These are phyloP conservation scores for Mycena crocata DNA, from an alignment of 768 basidiomycete species.

Conservation along the genomic window DNA sequence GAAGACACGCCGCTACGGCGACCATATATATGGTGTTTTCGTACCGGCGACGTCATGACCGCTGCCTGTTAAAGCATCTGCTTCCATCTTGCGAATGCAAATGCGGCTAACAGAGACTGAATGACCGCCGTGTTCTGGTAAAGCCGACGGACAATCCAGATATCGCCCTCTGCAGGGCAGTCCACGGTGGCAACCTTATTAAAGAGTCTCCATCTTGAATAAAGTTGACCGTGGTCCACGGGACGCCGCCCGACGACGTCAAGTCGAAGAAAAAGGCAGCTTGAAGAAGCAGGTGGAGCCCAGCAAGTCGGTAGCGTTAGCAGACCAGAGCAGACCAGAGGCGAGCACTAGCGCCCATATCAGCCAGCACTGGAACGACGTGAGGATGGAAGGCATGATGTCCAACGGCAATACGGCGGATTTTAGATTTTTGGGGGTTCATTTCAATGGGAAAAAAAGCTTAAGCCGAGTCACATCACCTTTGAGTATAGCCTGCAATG, in stretches of 20 bases:
- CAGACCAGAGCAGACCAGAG: neutral
- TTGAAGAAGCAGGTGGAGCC: neutral
- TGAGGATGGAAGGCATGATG: neutral
- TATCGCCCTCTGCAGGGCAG: neutral
- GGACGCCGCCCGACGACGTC: neutral
- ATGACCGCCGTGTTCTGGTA: neutral
- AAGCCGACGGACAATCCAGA: neutral
- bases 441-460: too few species aligned
- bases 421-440: too few species aligned
- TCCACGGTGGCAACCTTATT: neutral
- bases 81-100: too few species aligned
- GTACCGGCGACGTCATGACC: slow-evolving; percentile 26
- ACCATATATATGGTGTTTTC: slow-evolving; percentile 19
- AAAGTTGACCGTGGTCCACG: neutral
- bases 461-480: too few species aligned
- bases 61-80: neutral
- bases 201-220: neutral
- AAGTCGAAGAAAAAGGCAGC: neutral
- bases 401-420: too few species aligned
- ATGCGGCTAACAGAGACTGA: too few species aligned
- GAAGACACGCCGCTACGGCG: neutral
- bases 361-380: neutral
- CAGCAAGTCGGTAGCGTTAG: neutral
- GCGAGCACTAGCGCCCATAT: neutral
- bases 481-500: too few species aligned